Evolutionary conservation across 768 basidiomycete species (phyloP).

Genomic region (Termitomyces titanicus): DNA sequence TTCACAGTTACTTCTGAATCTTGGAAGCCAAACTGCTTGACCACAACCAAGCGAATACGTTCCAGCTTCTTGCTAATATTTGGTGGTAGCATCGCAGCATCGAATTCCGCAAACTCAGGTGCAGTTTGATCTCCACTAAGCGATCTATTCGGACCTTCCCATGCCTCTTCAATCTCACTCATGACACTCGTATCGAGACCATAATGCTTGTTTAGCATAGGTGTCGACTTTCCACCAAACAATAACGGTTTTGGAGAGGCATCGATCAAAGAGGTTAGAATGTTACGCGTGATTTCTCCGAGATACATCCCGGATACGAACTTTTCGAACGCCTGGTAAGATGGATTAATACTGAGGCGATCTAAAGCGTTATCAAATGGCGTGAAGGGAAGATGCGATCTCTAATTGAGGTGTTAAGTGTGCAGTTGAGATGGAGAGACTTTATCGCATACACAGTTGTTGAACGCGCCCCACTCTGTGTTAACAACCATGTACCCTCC

Average conservation of each 20-base stretch:
- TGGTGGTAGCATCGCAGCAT: constrained; percentile 27
- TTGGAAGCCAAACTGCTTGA: constrained; percentile 56
- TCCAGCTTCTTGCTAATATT: constrained; percentile 38
- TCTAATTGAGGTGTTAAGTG: constrained; percentile 35
- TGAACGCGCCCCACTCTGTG: constrained; percentile 98
- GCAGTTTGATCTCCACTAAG: constrained; percentile 24
- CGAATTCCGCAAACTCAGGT: constrained; percentile 35
- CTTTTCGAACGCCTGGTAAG: constrained; percentile 94
- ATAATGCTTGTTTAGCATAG: constrained; percentile 81
- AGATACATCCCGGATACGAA: constrained; percentile 99
- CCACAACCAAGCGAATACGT: constrained; percentile 56
- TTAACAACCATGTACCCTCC: constrained; percentile 92
- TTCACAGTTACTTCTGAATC: constrained; percentile 50
- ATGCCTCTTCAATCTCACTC: constrained; percentile 77
- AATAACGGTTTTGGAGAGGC: constrained; percentile 67
- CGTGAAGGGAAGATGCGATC: constrained; percentile 80
- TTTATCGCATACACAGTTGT: constrained; percentile 68
- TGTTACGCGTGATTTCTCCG: constrained; percentile 87
- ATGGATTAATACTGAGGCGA: constrained; percentile 91
- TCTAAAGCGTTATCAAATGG: constrained; percentile 91
- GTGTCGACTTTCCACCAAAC: constrained; percentile 77
- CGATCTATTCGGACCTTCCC: constrained; percentile 43
- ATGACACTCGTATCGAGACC: constrained; percentile 94
- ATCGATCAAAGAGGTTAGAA: constrained; percentile 80
- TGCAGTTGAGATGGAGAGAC: neutral